Evolutionary conservation across 2,329 filamentous ascomycete species (phyloP).

Genomic region (Colletotrichum musae): DNA sequence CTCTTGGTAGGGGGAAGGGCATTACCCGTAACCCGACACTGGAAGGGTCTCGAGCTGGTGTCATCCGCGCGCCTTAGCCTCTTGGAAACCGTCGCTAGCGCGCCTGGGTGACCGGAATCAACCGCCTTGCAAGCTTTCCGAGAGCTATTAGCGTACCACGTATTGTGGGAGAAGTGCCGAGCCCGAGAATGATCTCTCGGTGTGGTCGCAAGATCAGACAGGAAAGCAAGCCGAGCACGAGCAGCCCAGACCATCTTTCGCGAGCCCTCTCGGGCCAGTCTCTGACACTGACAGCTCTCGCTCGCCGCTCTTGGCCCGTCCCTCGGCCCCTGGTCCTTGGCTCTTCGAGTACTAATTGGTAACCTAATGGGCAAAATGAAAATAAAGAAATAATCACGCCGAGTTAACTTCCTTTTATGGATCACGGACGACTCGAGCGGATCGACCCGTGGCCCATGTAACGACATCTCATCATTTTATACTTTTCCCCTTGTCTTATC

Average conservation of each 20-base stretch:
- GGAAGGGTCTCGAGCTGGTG: conserved; percentile 1
- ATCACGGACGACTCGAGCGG: not conserved
- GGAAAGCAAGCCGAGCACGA: not conserved
- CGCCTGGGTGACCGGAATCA: conserved; percentile 13
- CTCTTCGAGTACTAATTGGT: not conserved
- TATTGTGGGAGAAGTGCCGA: not conserved
- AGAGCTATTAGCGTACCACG: not conserved
- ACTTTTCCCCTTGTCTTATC: not conserved
- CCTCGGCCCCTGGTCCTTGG: conserved; percentile 2
- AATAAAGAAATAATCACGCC: not conserved
- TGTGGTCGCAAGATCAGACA: not conserved
- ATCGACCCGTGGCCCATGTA: conserved; percentile 13
- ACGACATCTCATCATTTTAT: conserved; percentile 15
- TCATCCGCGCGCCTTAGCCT: not conserved
- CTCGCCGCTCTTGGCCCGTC: conserved; percentile 3
- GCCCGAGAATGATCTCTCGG: not conserved
- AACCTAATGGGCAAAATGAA: not conserved
- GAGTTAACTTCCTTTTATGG: not conserved
- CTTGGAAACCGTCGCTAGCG: conserved; percentile 8
- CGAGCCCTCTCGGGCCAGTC: not conserved
- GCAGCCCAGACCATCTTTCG: not conserved
- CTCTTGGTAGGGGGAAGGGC: not conserved
- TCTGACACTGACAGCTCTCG: conserved; percentile 11
- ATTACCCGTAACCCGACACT: conserved; percentile 2
- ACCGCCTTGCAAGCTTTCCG: conserved; percentile 7